phyloP scores from a whole-genome alignment of 306 rosid genomes.

The Cyamopsis tetragonoloba region DNA sequence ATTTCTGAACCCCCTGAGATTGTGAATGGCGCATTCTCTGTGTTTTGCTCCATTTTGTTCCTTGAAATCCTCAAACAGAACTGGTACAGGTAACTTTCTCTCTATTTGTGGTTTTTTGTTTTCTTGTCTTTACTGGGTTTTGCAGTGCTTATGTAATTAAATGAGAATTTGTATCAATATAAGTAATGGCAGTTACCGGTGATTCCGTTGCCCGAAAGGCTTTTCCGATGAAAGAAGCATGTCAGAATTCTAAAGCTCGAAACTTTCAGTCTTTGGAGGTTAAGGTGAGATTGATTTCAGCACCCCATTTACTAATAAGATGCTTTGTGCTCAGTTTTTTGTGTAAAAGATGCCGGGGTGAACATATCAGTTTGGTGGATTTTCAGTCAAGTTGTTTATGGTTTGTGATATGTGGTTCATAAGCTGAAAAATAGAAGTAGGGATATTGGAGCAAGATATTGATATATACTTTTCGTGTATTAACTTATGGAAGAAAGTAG shows the following conservation, averaged over 20 bases:
- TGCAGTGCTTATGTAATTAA: not conserved
- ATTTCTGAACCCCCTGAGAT: not conserved
- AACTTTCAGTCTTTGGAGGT: constrained; percentile 58
- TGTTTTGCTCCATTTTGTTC: constrained; percentile 53
- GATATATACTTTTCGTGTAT: not conserved
- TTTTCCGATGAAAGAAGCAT: constrained; percentile 45
- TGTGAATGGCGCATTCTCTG: constrained; percentile 58
- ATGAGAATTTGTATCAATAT: constrained; percentile 11
- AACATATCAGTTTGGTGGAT: not conserved
- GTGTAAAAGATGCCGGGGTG: not conserved
- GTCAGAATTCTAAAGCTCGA: constrained; percentile 54
- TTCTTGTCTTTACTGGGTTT: not conserved
- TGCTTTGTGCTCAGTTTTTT: not conserved
- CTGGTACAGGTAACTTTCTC: constrained; percentile 42
- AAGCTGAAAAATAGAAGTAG: not conserved
- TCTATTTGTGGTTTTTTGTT: not conserved
- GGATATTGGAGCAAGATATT: not conserved
- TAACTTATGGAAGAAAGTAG: not conserved
- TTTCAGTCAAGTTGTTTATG: not conserved
- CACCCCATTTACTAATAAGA: not conserved
- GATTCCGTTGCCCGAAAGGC: constrained; percentile 48
- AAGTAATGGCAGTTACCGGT: constrained; percentile 39
- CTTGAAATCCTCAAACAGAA: constrained; percentile 56
- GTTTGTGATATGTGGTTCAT: constrained; percentile 18
- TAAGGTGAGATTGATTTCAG: constrained; percentile 54